A percentile compares a stretch with the other conserved stretches of the same genome.
phyloP scores from a whole-genome alignment of 2,329 filamentous ascomycete species.

The Aspergillus sp. region DNA sequence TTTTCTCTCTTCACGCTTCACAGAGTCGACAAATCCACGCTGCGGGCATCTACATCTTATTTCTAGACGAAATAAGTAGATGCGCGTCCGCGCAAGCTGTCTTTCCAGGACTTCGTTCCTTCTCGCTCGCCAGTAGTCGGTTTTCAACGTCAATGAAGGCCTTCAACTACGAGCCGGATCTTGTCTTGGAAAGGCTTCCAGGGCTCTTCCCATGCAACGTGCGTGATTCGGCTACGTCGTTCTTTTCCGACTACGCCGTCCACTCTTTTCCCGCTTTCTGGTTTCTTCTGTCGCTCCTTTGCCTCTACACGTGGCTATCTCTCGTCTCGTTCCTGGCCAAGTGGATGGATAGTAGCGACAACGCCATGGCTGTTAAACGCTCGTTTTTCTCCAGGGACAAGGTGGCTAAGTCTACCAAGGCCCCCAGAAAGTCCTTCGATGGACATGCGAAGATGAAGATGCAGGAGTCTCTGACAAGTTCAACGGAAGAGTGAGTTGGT shows the following conservation, averaged over 20 bases:
- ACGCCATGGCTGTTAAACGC: conserved; percentile 81
- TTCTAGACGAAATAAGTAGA: conserved; percentile 18
- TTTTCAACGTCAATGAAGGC: conserved; percentile 25
- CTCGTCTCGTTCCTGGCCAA: conserved; percentile 38
- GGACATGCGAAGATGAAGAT: conserved; percentile 82
- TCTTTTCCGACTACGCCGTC: conserved; percentile 36
- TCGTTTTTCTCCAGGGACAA: conserved; percentile 82
- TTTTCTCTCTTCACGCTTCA: conserved; percentile 45
- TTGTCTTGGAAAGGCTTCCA: conserved; percentile 50
- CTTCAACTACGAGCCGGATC: conserved; percentile 28
- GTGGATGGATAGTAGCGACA: conserved; percentile 25
- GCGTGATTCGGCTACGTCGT: conserved; percentile 52
- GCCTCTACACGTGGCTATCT: conserved; percentile 52
- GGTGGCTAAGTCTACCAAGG: conserved; percentile 82
- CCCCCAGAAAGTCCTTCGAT: conserved; percentile 71
- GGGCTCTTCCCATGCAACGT: conserved; percentile 51
- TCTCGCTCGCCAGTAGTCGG: conserved; percentile 18
- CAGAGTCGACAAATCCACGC: conserved; percentile 40
- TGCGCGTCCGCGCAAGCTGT: conserved; percentile 51
- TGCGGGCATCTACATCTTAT: conserved; percentile 21
- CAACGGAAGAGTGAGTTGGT: conserved; percentile 43
- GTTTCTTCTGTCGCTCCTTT: conserved; percentile 35
- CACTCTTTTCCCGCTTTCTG: conserved; percentile 41
- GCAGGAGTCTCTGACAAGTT: conserved; percentile 73
- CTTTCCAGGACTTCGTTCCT: conserved; percentile 28